These are phyloP conservation scores for Penicillium canariense DNA, from an alignment of 495 filamentous ascomycete genomes.

Conservation along the genomic window DNA sequence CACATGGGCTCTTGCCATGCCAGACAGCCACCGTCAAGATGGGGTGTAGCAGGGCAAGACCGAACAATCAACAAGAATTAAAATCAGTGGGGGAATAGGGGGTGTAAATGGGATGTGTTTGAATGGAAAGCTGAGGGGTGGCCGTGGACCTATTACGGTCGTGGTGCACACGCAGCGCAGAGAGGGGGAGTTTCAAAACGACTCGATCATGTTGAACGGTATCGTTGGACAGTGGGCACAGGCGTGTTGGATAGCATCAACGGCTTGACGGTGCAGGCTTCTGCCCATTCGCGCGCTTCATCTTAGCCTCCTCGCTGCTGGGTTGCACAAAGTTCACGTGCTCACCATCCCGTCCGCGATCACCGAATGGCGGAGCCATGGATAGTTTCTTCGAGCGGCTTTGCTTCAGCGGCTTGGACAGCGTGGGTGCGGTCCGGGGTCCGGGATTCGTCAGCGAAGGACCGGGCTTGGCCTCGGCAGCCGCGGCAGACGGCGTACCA, in stretches of 20 bases:
- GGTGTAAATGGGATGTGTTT: not conserved
- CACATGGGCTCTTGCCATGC: not conserved
- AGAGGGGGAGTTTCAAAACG: conserved; percentile 1
- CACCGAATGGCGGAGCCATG: conserved; percentile 43
- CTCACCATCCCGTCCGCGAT: conserved; percentile 37
- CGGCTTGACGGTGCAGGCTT: conserved; percentile 16
- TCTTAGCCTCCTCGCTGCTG: conserved; percentile 27
- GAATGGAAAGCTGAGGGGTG: not conserved
- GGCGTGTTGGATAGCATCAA: not conserved
- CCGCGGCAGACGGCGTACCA: conserved; percentile 28
- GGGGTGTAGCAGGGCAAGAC: not conserved
- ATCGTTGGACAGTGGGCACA: not conserved
- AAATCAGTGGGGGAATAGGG: not conserved
- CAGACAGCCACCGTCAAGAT: conserved; percentile 23
- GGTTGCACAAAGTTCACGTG: conserved; percentile 50
- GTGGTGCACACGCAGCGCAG: not conserved
- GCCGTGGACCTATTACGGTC: not conserved
- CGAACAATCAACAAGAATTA: not conserved
- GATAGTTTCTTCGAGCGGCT: conserved; percentile 43
- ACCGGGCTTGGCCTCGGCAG: conserved; percentile 36
- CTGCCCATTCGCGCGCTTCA: conserved; percentile 23
- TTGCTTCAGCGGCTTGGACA: conserved; percentile 47
- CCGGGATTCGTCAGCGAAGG: conserved; percentile 36
- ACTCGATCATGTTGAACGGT: not conserved
- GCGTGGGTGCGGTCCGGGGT: conserved; percentile 26